Evolutionary conservation across 2,329 filamentous ascomycete species (phyloP).

Genomic region (Trichoderma atroviride): DNA sequence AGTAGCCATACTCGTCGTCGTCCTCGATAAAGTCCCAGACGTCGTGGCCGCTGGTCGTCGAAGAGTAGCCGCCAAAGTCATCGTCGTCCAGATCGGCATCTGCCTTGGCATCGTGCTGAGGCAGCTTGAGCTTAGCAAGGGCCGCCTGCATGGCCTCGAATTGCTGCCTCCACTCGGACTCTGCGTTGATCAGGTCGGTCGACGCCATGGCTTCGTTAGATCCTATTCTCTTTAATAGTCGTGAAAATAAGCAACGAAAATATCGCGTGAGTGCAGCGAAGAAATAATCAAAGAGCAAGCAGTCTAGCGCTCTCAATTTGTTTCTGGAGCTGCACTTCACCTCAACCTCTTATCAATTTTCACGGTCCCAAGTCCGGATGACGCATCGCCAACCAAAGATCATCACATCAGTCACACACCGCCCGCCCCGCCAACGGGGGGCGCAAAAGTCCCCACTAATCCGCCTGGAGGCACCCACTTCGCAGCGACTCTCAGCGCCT

Average conservation of each 20-base stretch:
- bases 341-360: not conserved
- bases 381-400: slow-evolving; percentile 4
- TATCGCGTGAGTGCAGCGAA: not conserved
- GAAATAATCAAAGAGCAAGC: not conserved
- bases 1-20: slow-evolving; percentile 61
- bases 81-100: slow-evolving; percentile 63
- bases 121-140: slow-evolving; percentile 70
- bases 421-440: slow-evolving; percentile 19
- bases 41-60: slow-evolving; percentile 70
- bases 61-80: slow-evolving; percentile 59
- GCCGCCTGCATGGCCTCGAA: slow-evolving; percentile 84
- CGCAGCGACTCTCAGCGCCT: slow-evolving; percentile 8
- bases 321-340: not conserved
- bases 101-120: slow-evolving; percentile 43
- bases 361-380: not conserved
- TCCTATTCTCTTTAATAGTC: not conserved
- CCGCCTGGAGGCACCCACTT: slow-evolving; percentile 2
- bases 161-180: slow-evolving; percentile 79
- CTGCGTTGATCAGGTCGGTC: slow-evolving; percentile 44
- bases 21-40: slow-evolving; percentile 93
- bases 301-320: not conserved
- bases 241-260: not conserved
- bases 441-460: not conserved
- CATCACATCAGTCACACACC: slow-evolving; percentile 22
- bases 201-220: slow-evolving; percentile 39